A percentile compares a stretch with the other conserved stretches of the same genome.
Evolutionary conservation across 352 stramenopile genomes (phyloP).

Genomic region (Saprolegnia diclina): DNA sequence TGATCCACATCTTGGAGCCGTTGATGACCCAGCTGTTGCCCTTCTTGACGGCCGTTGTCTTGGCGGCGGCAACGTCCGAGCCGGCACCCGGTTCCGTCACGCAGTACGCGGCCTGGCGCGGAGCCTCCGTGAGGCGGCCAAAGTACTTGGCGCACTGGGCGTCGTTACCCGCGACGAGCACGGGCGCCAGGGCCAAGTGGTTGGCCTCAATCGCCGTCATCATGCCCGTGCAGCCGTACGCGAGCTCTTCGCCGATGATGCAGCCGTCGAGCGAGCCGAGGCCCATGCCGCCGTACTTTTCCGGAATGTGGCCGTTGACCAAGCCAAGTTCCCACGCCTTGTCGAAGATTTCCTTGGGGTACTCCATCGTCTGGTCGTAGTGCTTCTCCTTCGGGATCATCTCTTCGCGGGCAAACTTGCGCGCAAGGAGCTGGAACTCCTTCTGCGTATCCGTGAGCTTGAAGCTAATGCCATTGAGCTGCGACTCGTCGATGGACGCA

Average conservation of each 20-base stretch:
- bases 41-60: constrained; percentile 89
- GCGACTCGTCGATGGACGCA: constrained; percentile 25
- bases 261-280: constrained; percentile 74
- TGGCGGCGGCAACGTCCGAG: constrained; percentile 83
- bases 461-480: constrained; percentile 31
- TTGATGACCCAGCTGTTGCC: constrained; percentile 92
- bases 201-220: constrained; percentile 89
- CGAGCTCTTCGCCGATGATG: constrained; percentile 87
- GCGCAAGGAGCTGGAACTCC: constrained; percentile 77
- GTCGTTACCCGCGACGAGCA: constrained; percentile 79
- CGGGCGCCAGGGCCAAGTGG: constrained; percentile 65
- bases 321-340: constrained; percentile 87
- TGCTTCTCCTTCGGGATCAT: constrained; percentile 85
- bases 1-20: constrained; percentile 93
- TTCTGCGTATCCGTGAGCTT: constrained; percentile 85
- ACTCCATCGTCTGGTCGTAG: constrained; percentile 81
- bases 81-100: constrained; percentile 88
- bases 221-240: constrained; percentile 88
- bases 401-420: constrained; percentile 86
- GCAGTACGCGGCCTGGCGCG: constrained; percentile 81
- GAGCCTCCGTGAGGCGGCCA: constrained; percentile 70
- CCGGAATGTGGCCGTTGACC: constrained; percentile 81
- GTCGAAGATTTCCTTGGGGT: constrained; percentile 80
- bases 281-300: constrained; percentile 75
- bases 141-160: constrained; percentile 85